Conservation (phyloP, 257 asterid species). For the Coffea canephora region DNA sequence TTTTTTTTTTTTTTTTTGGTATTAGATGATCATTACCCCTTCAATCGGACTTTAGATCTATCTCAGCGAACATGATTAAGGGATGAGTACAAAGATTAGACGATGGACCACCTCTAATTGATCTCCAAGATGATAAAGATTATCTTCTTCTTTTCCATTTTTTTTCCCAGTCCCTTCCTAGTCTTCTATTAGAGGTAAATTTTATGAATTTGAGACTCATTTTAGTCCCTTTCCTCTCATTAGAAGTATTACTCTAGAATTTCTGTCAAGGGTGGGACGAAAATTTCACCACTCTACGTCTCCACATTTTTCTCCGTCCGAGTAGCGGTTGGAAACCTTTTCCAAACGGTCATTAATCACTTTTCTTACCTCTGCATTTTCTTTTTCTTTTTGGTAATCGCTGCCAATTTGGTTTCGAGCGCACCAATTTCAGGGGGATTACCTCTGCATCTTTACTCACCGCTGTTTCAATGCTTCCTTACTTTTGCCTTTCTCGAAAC, state of each 20-base stretch:
- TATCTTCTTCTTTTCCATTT: no score
- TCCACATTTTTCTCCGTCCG: background rate
- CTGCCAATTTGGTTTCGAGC: no score
- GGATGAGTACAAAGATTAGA: background rate
- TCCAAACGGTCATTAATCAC: background rate
- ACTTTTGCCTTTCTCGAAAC: constrained; percentile 10
- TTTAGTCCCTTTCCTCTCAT: no score
- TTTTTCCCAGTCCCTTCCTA: no score
- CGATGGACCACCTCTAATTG: background rate
- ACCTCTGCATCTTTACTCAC: background rate
- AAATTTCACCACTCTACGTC: background rate
- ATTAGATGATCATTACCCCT: no score
- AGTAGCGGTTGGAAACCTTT: background rate
- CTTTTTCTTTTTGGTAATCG: background rate
- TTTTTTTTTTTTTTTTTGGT: no score
- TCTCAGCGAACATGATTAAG: no score
- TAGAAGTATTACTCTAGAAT: no score
- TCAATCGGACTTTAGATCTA: no score
- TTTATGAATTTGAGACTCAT: no score
- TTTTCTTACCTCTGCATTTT: background rate
- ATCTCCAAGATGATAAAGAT: background rate
- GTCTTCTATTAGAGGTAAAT: no score
- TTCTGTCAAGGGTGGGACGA: background rate
- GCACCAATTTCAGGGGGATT: no score
- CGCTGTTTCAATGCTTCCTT: background rate